A percentile compares a stretch with the other conserved stretches of the same genome.
phyloP scores from a whole-genome alignment of 805 yeast genomes.

The Nakazawaea ambrosiae region DNA sequence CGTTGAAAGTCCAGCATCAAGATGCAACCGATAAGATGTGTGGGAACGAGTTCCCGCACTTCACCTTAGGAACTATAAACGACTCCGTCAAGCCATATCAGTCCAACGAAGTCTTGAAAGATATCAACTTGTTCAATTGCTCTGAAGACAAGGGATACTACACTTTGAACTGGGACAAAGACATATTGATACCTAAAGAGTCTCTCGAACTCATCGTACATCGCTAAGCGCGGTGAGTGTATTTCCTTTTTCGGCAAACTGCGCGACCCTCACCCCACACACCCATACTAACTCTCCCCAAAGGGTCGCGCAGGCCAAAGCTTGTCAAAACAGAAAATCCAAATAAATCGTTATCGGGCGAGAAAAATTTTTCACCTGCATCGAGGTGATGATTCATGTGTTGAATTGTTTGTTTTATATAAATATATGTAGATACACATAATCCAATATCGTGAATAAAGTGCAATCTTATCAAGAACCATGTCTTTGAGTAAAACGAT shows the following conservation, averaged over 20 bases:
- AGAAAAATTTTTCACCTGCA: too few relatives aligned
- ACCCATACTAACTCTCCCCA: too few relatives aligned
- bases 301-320: too few relatives aligned
- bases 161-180: slow-evolving; percentile 1
- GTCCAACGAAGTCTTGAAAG: slow-evolving; percentile 35
- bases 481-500: neutral
- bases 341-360: too few relatives aligned
- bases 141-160: slow-evolving; percentile 1
- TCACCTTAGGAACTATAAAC: slow-evolving; percentile 61
- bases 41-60: slow-evolving; percentile 47
- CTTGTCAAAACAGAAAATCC: too few relatives aligned
- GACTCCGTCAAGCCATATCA: slow-evolving; percentile 40
- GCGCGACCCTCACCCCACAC: slow-evolving; percentile 9
- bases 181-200: neutral
- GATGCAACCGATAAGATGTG: slow-evolving; percentile 19
- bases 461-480: neutral
- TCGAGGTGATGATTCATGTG: too few relatives aligned
- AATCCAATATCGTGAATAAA: too few relatives aligned
- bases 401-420: too few relatives aligned
- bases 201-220: slow-evolving; percentile 34
- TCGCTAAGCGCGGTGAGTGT: slow-evolving; percentile 9
- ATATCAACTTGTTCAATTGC: slow-evolving; percentile 16
- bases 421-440: too few relatives aligned
- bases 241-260: slow-evolving; percentile 6
- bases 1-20: slow-evolving; percentile 10